Evolutionary conservation across 2,329 filamentous ascomycete species (phyloP).

Genomic region (Aureobasidium sp.): DNA sequence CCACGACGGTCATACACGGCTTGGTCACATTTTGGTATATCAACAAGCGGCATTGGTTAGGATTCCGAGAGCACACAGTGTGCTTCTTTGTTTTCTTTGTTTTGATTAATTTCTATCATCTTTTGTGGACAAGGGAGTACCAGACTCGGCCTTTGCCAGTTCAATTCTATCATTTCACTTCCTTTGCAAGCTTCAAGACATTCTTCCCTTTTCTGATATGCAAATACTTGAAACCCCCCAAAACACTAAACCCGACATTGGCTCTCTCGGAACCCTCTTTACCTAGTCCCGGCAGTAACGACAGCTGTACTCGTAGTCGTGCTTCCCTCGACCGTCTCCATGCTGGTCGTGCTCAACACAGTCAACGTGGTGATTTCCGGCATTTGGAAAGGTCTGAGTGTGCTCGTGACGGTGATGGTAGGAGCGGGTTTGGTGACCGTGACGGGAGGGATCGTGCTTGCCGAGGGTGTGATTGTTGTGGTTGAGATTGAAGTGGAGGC

Average conservation of each 20-base stretch:
- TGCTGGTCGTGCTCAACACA: constrained; percentile 11
- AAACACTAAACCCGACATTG: too few relatives aligned
- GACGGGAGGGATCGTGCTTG: not conserved
- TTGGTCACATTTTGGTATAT: not conserved
- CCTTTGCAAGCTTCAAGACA: too few relatives aligned
- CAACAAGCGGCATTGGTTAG: too few relatives aligned
- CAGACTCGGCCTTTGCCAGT: not conserved
- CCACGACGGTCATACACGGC: too few relatives aligned
- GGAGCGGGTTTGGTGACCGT: constrained; percentile 15
- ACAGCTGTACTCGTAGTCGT: constrained; percentile 11
- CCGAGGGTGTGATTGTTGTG: not conserved
- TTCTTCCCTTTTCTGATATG: not conserved
- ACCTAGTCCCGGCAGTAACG: constrained; percentile 1
- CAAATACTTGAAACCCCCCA: too few relatives aligned
- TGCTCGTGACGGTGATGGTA: constrained; percentile 11
- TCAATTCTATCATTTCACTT: not conserved
- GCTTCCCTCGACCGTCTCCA: not conserved
- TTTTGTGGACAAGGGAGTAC: not conserved
- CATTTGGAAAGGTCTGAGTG: not conserved
- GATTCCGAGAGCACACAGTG: too few relatives aligned
- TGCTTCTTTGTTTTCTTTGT: not conserved
- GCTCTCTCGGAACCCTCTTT: too few relatives aligned
- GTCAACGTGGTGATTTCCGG: constrained; percentile 14
- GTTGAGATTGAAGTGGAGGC: not conserved
- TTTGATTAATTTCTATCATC: not conserved